These are phyloP conservation scores for Candida broadrunensis DNA, from an alignment of 805 yeast species.

Conservation along the genomic window DNA sequence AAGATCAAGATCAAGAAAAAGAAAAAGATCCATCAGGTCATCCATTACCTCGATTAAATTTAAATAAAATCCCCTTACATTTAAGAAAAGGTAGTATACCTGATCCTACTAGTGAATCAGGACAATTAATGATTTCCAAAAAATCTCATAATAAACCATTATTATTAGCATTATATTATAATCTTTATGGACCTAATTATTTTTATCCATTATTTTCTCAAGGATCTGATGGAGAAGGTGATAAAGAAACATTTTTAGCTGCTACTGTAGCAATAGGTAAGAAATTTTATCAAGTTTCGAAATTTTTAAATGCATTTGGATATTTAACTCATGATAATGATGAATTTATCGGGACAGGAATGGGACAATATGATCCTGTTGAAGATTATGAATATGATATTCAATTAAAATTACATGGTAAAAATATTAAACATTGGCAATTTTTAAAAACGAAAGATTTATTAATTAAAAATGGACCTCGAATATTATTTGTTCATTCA, in stretches of 20 bases:
- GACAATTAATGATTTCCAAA: constrained; percentile 41
- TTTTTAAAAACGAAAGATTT: constrained; percentile 3
- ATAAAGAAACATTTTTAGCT: constrained; percentile 73
- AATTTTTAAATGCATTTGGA: constrained; percentile 52
- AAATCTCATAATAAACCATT: constrained; percentile 35
- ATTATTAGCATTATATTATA: constrained; percentile 39
- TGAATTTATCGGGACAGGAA: constrained; percentile 64
- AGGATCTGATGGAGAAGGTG: constrained; percentile 70
- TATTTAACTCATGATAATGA: constrained; percentile 28
- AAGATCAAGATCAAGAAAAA: constrained; percentile 1
- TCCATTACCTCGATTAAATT: background rate
- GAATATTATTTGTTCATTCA: constrained; percentile 57
- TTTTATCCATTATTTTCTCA: constrained; percentile 42
- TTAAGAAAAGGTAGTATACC: constrained; percentile 29
- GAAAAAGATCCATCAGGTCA: constrained; percentile 2
- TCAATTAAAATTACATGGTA: constrained; percentile 4
- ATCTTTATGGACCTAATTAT: constrained; percentile 39
- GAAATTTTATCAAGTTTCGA: constrained; percentile 54
- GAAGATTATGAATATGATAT: constrained; percentile 43
- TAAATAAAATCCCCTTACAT: constrained; percentile 25
- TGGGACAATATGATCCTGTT: constrained; percentile 74
- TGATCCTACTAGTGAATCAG: constrained; percentile 36
- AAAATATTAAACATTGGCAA: constrained; percentile 3
- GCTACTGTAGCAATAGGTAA: constrained; percentile 54
- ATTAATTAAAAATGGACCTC: constrained; percentile 16